Evolutionary conservation across 2,329 filamentous ascomycete genomes (phyloP).

Genomic region (Xenosphaeropsis pyriputrescens): DNA sequence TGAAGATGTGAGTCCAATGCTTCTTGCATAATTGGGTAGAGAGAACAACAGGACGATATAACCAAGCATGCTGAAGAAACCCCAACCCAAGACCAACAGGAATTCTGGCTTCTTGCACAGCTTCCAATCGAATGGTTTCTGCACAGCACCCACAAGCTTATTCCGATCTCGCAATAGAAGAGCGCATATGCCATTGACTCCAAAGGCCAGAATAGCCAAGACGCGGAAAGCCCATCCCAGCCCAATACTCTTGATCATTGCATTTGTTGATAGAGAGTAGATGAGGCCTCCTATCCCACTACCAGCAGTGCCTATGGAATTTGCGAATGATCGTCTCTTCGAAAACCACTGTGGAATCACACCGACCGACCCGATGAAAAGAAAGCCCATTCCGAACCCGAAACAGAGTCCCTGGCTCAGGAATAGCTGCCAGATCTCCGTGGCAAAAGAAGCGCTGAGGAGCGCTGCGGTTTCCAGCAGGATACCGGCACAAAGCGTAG

Average conservation of each 20-base stretch:
- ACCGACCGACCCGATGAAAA: conserved; percentile 46
- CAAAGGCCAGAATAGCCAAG: conserved; percentile 37
- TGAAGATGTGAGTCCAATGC: conserved; percentile 48
- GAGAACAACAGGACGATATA: conserved; percentile 70
- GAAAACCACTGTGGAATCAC: conserved; percentile 44
- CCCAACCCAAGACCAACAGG: conserved; percentile 48
- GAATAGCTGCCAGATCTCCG: conserved; percentile 56
- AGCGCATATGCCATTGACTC: conserved; percentile 47
- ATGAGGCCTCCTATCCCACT: conserved; percentile 54
- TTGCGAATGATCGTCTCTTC: conserved; percentile 33
- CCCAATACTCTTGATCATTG: conserved; percentile 37
- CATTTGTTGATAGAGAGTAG: conserved; percentile 35
- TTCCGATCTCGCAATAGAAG: conserved; percentile 58
- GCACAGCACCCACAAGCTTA: conserved; percentile 50
- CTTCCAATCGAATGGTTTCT: conserved; percentile 47
- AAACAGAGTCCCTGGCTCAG: conserved; percentile 60
- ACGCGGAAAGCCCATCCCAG: conserved; percentile 42
- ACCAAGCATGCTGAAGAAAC: conserved; percentile 56
- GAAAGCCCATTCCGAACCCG: conserved; percentile 58
- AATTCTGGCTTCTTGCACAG: conserved; percentile 51
- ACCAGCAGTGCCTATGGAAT: conserved; percentile 35
- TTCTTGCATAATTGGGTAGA: conserved; percentile 56
- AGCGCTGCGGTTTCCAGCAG: conserved; percentile 46
- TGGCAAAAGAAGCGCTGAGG: conserved; percentile 53
- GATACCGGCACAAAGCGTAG: conserved; percentile 47